Conservation (phyloP, 2,329 filamentous ascomycete species). For the Curvularia lunata region DNA sequence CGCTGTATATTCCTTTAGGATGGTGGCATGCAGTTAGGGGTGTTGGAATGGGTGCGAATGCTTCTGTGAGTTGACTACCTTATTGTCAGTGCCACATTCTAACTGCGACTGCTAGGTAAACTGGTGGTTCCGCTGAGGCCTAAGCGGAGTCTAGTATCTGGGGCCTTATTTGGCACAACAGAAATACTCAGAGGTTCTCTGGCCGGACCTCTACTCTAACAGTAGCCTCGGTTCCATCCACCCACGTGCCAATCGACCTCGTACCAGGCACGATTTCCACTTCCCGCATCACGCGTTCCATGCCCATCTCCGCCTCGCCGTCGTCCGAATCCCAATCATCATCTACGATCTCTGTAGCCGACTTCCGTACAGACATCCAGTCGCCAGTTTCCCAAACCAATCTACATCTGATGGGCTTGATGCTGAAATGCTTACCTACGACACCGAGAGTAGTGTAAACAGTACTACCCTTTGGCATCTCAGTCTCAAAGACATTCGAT, state of each 20-base stretch:
- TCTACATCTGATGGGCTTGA: slow-evolving; percentile 68
- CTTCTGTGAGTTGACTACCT: slow-evolving; percentile 55
- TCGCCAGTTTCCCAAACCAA: slow-evolving; percentile 91
- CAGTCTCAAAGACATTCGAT: slow-evolving; percentile 38
- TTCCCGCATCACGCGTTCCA: slow-evolving; percentile 76
- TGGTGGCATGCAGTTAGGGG: slow-evolving; percentile 90
- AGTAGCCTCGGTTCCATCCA: slow-evolving; percentile 73
- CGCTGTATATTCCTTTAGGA: slow-evolving; percentile 77
- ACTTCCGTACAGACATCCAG: slow-evolving; percentile 75
- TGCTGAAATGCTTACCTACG: slow-evolving; percentile 71
- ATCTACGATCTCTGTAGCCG: slow-evolving; percentile 64
- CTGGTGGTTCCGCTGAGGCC: slow-evolving; percentile 76
- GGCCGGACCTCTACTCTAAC: slow-evolving; percentile 69
- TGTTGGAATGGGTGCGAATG: slow-evolving; percentile 62
- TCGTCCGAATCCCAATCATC: slow-evolving; percentile 53
- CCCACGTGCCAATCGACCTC: slow-evolving; percentile 79
- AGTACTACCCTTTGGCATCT: slow-evolving; percentile 77
- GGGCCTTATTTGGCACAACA: too few relatives aligned
- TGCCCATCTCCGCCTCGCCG: slow-evolving; percentile 63
- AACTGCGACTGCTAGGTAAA: slow-evolving; percentile 60
- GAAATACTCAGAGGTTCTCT: neutral
- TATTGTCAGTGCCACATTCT: slow-evolving; percentile 24
- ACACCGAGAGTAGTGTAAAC: slow-evolving; percentile 83
- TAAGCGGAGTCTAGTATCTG: neutral
- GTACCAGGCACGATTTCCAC: slow-evolving; percentile 81